Percentiles rank a stretch among this genome's conserved stretches.
phyloP scores from a whole-genome alignment of 495 filamentous ascomycete species.

The Tuber indicum region DNA sequence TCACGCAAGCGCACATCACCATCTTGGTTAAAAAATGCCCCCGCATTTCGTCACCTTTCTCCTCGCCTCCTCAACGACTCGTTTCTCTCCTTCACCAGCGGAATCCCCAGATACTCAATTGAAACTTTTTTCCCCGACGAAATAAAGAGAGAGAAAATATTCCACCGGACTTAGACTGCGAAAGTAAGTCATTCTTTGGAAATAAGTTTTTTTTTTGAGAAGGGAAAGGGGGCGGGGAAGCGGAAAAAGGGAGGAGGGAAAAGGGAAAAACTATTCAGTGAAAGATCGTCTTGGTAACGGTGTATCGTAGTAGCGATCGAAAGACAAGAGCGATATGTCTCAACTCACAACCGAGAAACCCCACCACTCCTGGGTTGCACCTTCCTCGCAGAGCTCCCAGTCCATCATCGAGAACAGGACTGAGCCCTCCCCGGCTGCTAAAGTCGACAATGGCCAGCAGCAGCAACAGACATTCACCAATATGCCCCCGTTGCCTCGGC shows the following conservation, averaged over 20 bases:
- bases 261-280: neutral
- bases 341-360: conserved; percentile 21
- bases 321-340: conserved; percentile 27
- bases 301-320: neutral
- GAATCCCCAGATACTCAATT: neutral
- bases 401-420: conserved; percentile 31
- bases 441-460: neutral
- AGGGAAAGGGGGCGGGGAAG: neutral
- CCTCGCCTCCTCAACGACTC: neutral
- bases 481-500: conserved; percentile 23
- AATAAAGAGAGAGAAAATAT: neutral
- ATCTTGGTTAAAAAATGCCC: neutral
- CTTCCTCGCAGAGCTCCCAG: conserved; percentile 32
- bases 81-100: neutral
- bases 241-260: no score
- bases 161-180: neutral
- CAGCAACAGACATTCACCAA: conserved; percentile 13
- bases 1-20: conserved; percentile 1
- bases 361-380: conserved; percentile 27
- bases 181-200: conserved; percentile 3
- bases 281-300: neutral
- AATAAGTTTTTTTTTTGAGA: neutral
- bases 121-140: neutral
- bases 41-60: neutral
- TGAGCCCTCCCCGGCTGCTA: conserved; percentile 9